Conservation (phyloP, 192 early-diverging fungal genomes). For the Radiomyces spectabilis region DNA sequence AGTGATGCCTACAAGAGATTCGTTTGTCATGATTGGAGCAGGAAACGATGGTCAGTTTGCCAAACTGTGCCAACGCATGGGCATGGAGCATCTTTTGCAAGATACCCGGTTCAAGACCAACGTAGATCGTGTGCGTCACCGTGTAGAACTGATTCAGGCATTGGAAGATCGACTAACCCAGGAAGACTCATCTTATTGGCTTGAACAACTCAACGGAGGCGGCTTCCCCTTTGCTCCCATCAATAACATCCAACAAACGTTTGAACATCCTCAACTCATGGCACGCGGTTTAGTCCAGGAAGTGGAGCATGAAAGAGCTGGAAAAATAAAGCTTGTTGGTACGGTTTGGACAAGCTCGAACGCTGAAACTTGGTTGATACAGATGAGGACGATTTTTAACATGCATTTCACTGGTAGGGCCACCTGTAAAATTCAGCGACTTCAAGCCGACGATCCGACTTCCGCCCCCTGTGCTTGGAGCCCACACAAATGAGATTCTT, state of each 20-base stretch:
- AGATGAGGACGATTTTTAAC: too few species aligned
- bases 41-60: slow-evolving; percentile 85
- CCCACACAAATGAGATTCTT: slow-evolving; percentile 84
- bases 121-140: slow-evolving; percentile 62
- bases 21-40: slow-evolving; percentile 80
- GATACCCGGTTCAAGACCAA: slow-evolving; percentile 62
- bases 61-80: slow-evolving; percentile 53
- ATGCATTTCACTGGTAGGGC: slow-evolving; percentile 21
- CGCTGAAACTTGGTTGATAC: too few species aligned
- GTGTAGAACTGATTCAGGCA: slow-evolving; percentile 51
- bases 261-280: slow-evolving; percentile 64
- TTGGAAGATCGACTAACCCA: slow-evolving; percentile 42
- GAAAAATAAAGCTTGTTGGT: slow-evolving; percentile 69
- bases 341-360: slow-evolving; percentile 4
- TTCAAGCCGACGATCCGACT: slow-evolving; percentile 54
- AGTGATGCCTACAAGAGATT: slow-evolving; percentile 70
- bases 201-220: slow-evolving; percentile 51
- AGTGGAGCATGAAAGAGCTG: slow-evolving; percentile 76
- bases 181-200: slow-evolving; percentile 53
- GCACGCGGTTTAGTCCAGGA: slow-evolving; percentile 68
- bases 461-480: slow-evolving; percentile 78
- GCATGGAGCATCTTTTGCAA: slow-evolving; percentile 31
- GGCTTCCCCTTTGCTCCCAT: slow-evolving; percentile 83
- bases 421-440: slow-evolving; percentile 72
- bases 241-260: slow-evolving; percentile 70